Percentiles rank a stretch among this genome's conserved stretches.
Conservation (phyloP, 2,329 filamentous ascomycete genomes). For the Myriangium duriaei region DNA sequence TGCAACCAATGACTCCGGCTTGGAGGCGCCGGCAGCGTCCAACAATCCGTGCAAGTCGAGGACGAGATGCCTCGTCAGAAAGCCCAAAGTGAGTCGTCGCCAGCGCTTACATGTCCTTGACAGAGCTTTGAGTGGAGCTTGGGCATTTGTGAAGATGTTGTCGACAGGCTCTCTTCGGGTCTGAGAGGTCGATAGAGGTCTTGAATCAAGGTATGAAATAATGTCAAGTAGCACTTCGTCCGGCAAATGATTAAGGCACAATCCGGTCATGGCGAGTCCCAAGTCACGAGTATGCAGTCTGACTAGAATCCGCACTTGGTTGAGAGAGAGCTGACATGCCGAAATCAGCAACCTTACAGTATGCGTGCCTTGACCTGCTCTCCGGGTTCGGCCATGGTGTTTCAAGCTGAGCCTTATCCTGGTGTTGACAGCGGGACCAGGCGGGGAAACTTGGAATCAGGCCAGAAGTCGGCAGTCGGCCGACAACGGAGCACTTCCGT, state of each 20-base stretch:
- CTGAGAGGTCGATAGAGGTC: conserved; percentile 1
- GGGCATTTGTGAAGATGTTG: background rate
- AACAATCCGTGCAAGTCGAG: conserved; percentile 2
- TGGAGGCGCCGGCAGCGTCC: no score
- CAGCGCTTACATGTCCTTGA: conserved; percentile 5
- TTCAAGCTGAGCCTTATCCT: no score
- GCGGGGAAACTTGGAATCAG: no score
- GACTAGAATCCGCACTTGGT: no score
- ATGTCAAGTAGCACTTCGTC: conserved; percentile 6
- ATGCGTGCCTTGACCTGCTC: no score
- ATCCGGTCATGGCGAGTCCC: background rate
- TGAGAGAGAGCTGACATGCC: no score
- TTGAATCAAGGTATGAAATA: background rate
- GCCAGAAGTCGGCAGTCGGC: no score
- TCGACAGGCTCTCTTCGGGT: background rate
- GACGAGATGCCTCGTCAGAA: conserved; percentile 1
- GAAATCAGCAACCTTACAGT: no score
- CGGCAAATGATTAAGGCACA: background rate
- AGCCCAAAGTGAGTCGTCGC: background rate
- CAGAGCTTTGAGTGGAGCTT: conserved; percentile 2
- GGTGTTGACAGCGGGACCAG: no score
- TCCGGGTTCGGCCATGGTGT: no score
- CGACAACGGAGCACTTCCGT: no score
- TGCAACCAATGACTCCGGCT: conserved; percentile 1
- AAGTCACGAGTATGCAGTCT: no score